Evolutionary conservation across 441 rosid species (phyloP).

Genomic region (Syzygium syzygioides): DNA sequence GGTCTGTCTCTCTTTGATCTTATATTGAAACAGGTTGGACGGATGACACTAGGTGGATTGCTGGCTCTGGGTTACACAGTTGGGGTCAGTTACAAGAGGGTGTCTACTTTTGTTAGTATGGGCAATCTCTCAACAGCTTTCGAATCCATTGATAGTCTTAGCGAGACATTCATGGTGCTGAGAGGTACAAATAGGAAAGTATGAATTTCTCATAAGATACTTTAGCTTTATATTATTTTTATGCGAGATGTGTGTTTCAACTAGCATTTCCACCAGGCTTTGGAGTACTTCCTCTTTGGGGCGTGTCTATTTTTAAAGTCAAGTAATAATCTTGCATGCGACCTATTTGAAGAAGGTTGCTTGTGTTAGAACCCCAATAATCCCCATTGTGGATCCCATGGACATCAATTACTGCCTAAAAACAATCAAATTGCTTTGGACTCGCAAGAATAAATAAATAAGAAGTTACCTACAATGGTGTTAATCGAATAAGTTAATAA

Average conservation of each 20-base stretch:
- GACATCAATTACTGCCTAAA: neutral
- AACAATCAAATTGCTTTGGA: neutral
- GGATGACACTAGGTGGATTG: slow-evolving; percentile 96
- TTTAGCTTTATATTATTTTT: neutral
- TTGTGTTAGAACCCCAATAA: neutral
- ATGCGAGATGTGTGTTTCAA: neutral
- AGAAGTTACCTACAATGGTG: neutral
- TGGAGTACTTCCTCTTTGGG: neutral
- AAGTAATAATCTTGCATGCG: neutral
- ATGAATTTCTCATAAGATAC: slow-evolving; percentile 21
- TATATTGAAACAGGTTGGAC: slow-evolving; percentile 67
- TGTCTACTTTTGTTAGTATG: slow-evolving; percentile 54
- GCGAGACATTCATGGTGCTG: slow-evolving; percentile 89
- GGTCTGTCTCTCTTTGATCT: neutral
- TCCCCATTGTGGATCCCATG: neutral
- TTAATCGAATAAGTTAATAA: neutral
- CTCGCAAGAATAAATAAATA: neutral
- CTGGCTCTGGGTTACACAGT: slow-evolving; percentile 83
- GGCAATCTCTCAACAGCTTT: slow-evolving; percentile 68
- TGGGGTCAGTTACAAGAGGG: slow-evolving; percentile 96
- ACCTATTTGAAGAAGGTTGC: neutral
- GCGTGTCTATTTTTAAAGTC: neutral
- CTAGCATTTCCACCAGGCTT: neutral
- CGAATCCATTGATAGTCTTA: slow-evolving; percentile 86
- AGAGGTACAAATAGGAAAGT: slow-evolving; percentile 94